Evolutionary conservation across 2,329 filamentous ascomycete species (phyloP), one percentile per base, ranked within the genome.

Genomic region (Aaosphaeria arxii): DNA sequence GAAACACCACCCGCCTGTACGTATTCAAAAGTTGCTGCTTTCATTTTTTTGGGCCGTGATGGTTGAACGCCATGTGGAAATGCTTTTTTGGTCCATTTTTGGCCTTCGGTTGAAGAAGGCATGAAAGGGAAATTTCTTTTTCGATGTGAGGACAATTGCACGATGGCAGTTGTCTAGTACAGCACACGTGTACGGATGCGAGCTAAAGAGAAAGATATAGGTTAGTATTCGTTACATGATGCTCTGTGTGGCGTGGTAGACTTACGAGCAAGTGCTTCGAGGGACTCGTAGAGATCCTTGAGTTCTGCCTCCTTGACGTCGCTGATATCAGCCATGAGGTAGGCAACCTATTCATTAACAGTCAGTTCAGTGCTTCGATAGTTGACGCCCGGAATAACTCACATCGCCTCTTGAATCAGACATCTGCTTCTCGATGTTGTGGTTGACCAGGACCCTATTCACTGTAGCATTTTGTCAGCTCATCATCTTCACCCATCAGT

Each of bases 381-480:
- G 17, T 24, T 24, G 17, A 24, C 17, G 31, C 11, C 35, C 35
- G 17, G 13, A 29, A 35, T n/a, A 24, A 7, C 80, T 56, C 74
- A 89, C 86, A 69, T 97, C 92, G 59, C 91, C 92, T 76, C 87
- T 87, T 74, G 88, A 95, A 71, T 97, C 94, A 44, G 89, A 94
- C 77, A 95, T 97, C 75, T 99, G 94, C 80, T 97, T 97, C 76
- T 96, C 92, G 60, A 99, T 91, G 71, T 99, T 99, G 78, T 99
- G 91, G 64, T 95, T 86, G 40, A 88, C 89, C 42, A 99, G 81
- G 53, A 97, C 90, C 64, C 94, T 89, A 78, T 99, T 99, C 57
- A 99, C 94, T 86, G 54, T 24, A 43, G 41, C 30, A 43, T 43
- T 9, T 11, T 11, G 11, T 11, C 41, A 17, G 17, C 17, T 24